Evolutionary conservation across 2,329 filamentous ascomycete genomes (phyloP), one percentile per base, ranked within the genome.

Genomic region (Penicillium griseofulvum): DNA sequence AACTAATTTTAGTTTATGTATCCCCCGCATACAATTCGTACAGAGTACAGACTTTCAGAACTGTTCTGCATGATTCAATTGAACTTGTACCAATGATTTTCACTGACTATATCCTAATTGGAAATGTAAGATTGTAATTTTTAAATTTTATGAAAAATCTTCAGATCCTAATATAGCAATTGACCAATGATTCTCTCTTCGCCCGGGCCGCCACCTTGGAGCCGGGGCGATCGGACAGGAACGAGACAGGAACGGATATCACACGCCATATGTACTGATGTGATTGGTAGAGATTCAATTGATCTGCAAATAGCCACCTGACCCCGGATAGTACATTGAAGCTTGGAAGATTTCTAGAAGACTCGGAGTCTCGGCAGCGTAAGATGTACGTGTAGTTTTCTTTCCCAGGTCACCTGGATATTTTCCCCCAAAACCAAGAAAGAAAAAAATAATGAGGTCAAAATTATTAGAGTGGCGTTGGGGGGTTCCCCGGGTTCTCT

Each of bases 391-490:
- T 10, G 31, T 24, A 37, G 11, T n/a, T 19, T 12, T 31, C 19
- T 19, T n/a, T n/a, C n/a, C 26, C n/a, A 41, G n/a, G 47, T 51
- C 52, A 54, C 19, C 52, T 54, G 47, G n/a, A 33, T 37, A 5
- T 0, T 10, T n/a, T n/a, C n/a, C n/a, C n/a, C 22, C 16, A 41
- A 46, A 22, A 4, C 6, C n/a, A 28, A 2, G 31, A 26, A 46
- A 36, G n/a, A 24, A 26, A 46, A 36, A 24, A 24, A 14, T 28
- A 53, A 37, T 31, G 22, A n/a, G 22, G 16, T 31, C 42, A 12
- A 33, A 39, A 45, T n/a, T n/a, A 55, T 22, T 17, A 44, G 36
- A 53, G 53, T 55, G 53, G 53, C 53, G 53, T 55, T 46, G 24
- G 37, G 37, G 37, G 14, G 31, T 50, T 50, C 47, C 52, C 52